A percentile compares a stretch with the other conserved stretches of the same genome.
These are phyloP conservation scores for Saccharomyces hybrid DNA, from an alignment of 1,139 yeast species.

Conservation along the genomic window DNA sequence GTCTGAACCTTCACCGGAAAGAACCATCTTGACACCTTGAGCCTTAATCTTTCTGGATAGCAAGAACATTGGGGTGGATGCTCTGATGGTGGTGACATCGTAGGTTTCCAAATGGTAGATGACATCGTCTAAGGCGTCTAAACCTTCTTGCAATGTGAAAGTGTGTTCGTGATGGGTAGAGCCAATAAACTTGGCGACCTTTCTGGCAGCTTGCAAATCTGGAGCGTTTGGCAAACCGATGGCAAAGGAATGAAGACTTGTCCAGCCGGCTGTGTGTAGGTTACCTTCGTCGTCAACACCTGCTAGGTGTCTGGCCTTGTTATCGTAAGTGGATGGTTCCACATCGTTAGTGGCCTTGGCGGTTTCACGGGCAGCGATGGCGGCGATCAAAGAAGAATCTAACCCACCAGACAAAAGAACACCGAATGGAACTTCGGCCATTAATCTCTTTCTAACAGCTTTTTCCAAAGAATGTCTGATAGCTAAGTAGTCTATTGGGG, in stretches of 20 bases:
- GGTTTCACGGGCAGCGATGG: constrained; percentile 95
- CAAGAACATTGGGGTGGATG: constrained; percentile 97
- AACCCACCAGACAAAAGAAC: constrained; percentile 93
- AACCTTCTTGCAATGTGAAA: constrained; percentile 90
- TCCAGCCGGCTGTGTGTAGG: constrained; percentile 70
- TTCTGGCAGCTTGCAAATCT: constrained; percentile 89
- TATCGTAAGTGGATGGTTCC: constrained; percentile 34
- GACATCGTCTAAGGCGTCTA: constrained; percentile 90
- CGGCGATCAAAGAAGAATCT: constrained; percentile 90
- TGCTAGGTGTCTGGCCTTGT: constrained; percentile 55
- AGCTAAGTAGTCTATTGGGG: constrained; percentile 60
- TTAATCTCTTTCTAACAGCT: constrained; percentile 95
- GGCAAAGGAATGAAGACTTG: constrained; percentile 89
- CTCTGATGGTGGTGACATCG: constrained; percentile 96
- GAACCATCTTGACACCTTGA: constrained; percentile 97
- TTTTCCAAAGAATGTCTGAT: constrained; percentile 79
- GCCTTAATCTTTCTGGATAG: constrained; percentile 95
- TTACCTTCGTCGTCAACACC: constrained; percentile 89
- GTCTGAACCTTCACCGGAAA: constrained; percentile 97
- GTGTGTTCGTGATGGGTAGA: constrained; percentile 97
- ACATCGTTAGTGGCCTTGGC: constrained; percentile 56
- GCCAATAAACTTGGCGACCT: constrained; percentile 91
- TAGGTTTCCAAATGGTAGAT: constrained; percentile 92
- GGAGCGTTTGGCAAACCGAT: constrained; percentile 97
- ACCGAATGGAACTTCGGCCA: constrained; percentile 99